Evolutionary conservation across 768 basidiomycete genomes (phyloP).

Genomic region (Russula olivacea): DNA sequence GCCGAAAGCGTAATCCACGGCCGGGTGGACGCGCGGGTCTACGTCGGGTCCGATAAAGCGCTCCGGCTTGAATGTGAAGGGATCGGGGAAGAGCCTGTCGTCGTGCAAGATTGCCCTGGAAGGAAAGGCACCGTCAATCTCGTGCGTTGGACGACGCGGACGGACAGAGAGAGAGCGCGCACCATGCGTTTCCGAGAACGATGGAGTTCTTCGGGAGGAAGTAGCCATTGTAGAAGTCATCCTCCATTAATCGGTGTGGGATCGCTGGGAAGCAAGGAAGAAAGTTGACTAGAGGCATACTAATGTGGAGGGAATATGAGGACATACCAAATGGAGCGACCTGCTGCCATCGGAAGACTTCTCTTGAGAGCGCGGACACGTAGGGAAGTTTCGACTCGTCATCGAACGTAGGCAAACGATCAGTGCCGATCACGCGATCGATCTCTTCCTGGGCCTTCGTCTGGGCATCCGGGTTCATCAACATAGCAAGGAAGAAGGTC

Average conservation of each 20-base stretch:
- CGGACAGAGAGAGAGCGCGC: neutral
- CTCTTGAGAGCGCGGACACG: slow-evolving; percentile 25
- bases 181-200: slow-evolving; percentile 25
- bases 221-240: slow-evolving; percentile 28
- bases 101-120: slow-evolving; percentile 29
- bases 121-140: neutral
- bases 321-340: slow-evolving; percentile 25
- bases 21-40: slow-evolving; percentile 12
- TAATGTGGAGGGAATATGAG: too few relatives aligned
- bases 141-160: too few relatives aligned
- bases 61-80: slow-evolving; percentile 31
- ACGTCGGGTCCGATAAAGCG: slow-evolving; percentile 26
- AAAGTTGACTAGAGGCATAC: neutral
- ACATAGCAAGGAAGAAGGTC: slow-evolving; percentile 28
- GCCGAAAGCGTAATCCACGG: slow-evolving; percentile 26
- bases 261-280: slow-evolving; percentile 12
- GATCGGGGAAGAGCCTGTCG: slow-evolving; percentile 28
- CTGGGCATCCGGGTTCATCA: slow-evolving; percentile 26
- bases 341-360: slow-evolving; percentile 28
- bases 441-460: slow-evolving; percentile 28
- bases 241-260: slow-evolving; percentile 25
- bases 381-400: slow-evolving; percentile 28
- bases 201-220: slow-evolving; percentile 27
- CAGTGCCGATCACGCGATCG: slow-evolving; percentile 27
- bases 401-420: slow-evolving; percentile 28